phyloP scores from a whole-genome alignment of 176 grass and related monocot genomes.

The Cymbopogon citratus region DNA sequence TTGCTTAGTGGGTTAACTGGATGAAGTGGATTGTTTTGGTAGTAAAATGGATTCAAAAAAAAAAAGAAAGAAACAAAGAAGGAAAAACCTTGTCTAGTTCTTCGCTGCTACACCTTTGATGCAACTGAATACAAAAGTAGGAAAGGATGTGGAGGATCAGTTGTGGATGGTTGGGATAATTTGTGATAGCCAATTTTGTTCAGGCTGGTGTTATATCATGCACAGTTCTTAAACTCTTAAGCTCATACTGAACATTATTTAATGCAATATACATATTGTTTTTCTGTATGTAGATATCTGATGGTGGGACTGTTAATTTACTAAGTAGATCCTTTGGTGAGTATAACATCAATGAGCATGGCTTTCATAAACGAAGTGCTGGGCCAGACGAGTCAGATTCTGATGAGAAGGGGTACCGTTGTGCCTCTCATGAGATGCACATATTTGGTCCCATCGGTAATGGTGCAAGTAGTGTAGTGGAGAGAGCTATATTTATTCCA shows the following conservation, averaged over 20 bases:
- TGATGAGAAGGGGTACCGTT: constrained; percentile 72
- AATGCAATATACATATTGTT: constrained; percentile 6
- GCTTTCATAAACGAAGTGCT: constrained; percentile 50
- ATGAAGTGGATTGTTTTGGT: too few species aligned
- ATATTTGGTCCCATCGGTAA: constrained; percentile 88
- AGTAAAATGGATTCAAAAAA: too few species aligned
- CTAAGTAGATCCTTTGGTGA: constrained; percentile 78
- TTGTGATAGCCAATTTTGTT: neutral
- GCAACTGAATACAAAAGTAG: neutral
- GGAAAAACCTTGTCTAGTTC: too few species aligned
- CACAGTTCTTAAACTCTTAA: constrained; percentile 5
- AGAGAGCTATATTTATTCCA: constrained; percentile 76
- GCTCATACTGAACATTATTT: neutral
- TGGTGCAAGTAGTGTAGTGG: constrained; percentile 88
- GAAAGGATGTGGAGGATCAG: neutral
- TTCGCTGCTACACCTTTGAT: too few species aligned
- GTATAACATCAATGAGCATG: constrained; percentile 96
- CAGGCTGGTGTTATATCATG: neutral
- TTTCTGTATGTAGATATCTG: constrained; percentile 60
- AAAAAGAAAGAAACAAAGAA: too few species aligned
- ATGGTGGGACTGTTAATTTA: constrained; percentile 81
- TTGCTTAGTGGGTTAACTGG: too few species aligned
- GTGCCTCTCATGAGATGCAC: constrained; percentile 89
- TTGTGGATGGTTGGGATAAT: neutral
- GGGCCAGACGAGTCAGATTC: constrained; percentile 44